Conservation (phyloP, 768 basidiomycete species). For the Termitomyces bulborhizus region DNA sequence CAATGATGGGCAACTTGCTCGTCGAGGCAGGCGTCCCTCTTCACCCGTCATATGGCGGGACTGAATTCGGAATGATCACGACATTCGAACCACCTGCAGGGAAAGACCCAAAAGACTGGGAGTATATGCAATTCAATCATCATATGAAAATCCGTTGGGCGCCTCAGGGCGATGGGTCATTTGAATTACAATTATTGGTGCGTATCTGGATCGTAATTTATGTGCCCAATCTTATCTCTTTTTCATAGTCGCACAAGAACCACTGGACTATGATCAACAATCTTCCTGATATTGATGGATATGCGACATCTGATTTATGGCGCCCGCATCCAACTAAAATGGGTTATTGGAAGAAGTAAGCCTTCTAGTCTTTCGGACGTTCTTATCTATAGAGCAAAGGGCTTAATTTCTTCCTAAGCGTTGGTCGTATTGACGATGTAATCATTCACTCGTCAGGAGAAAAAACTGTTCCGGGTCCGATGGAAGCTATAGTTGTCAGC, state of each 20-base stretch:
- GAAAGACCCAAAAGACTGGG: conserved; percentile 14
- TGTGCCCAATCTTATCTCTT: not conserved
- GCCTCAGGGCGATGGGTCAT: conserved; percentile 26
- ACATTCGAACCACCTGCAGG: conserved; percentile 9
- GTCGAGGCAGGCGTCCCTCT: conserved; percentile 6
- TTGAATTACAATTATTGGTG: conserved; percentile 32
- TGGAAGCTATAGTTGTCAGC: conserved; percentile 19
- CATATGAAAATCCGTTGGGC: conserved; percentile 22
- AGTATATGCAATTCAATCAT: conserved; percentile 8
- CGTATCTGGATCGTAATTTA: not conserved
- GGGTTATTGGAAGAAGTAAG: conserved; percentile 5
- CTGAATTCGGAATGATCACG: conserved; percentile 10
- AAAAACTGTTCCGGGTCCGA: conserved; percentile 28
- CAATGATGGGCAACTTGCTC: conserved; percentile 8
- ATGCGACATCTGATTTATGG: conserved; percentile 3
- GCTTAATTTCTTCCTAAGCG: conserved; percentile 11
- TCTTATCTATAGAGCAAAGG: not conserved
- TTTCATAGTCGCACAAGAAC: not conserved
- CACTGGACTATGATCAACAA: not conserved
- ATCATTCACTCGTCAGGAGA: conserved; percentile 28
- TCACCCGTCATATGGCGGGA: conserved; percentile 8
- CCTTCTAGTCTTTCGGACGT: not conserved
- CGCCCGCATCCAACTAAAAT: not conserved
- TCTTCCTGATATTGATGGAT: conserved; percentile 1
- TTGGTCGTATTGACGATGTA: conserved; percentile 35